phyloP scores from a whole-genome alignment of 257 asterid species.

The Primulina tabacum region DNA sequence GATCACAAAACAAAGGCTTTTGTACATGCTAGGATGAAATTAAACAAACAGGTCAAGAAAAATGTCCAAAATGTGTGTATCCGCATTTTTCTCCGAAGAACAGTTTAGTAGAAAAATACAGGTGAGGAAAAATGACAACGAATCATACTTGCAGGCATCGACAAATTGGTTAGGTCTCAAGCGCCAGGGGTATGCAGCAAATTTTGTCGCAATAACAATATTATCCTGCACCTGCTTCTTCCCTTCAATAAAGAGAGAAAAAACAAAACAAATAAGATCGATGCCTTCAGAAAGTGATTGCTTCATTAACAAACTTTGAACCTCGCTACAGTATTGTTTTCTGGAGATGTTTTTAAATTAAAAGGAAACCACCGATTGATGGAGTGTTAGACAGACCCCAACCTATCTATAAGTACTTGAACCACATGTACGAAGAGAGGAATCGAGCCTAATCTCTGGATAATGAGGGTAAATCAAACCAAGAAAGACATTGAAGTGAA shows the following conservation, averaged over 20 bases:
- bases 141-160: slow-evolving; percentile 75
- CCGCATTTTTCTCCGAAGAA: background rate
- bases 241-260: slow-evolving; percentile 41
- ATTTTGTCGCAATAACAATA: slow-evolving; percentile 79
- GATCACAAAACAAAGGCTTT: background rate
- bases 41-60: slow-evolving; percentile 12
- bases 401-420: too few relatives aligned
- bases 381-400: too few relatives aligned
- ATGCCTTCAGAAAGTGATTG: background rate
- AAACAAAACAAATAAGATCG: background rate
- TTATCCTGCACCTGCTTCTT: slow-evolving; percentile 43
- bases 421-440: too few relatives aligned
- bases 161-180: slow-evolving; percentile 83
- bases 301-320: background rate
- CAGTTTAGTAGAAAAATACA: background rate
- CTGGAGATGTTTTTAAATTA: background rate
- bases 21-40: background rate
- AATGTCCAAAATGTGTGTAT: background rate
- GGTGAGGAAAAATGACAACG: slow-evolving; percentile 22
- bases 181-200: slow-evolving; percentile 99
- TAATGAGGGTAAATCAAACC: too few relatives aligned
- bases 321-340: background rate
- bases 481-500: too few relatives aligned
- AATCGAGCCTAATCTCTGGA: too few relatives aligned
- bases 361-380: too few relatives aligned